Evolutionary conservation across 768 basidiomycete species (phyloP), one percentile per base, ranked within the genome.

Genomic region (Agrocybe praecox): DNA sequence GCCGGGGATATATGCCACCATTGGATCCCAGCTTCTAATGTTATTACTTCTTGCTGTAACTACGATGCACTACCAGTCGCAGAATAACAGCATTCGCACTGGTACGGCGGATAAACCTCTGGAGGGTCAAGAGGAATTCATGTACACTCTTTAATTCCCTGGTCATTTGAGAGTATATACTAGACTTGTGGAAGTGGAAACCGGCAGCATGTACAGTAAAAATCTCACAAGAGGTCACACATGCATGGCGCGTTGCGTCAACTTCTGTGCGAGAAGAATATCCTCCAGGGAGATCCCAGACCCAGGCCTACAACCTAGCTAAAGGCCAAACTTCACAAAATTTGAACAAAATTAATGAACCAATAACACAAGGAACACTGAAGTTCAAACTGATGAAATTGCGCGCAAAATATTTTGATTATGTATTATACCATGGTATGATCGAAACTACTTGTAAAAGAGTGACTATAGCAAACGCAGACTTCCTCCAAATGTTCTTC

Each of bases 1-100:
- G 15, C 79, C 80, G 33, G 81, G 81, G 2, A 76, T 82, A 15
- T 76, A 76, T 58, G 72, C 73, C n/a, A 76, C 79, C 8, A 73
- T 81, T 42, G 74, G 61, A 12, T 79, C 76, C 63, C 80, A 82
- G 57, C 53, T 77, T 26, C 59, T 80, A 15, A 65, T 81, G 49
- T 62, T 83, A 18, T 33, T 66, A 1, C 68, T 79, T 23, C 74
- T 83, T 29, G 74, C 65, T 10, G 60, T 70, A 17, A 80, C 73
- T 19, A 78, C 80, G 1, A 6, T 72, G 9, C 65, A 74, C 46
- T 80, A 78, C 53, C 67, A 64, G 65, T 52, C 48, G 8, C 66
- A 75, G 59, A 81, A 80, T 56, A 68, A 65, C 55, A 63, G 63
- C 54, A 56, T 69, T 14, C 62, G 47, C 42, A 62, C 62, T 46